Evolutionary conservation across 2,329 filamentous ascomycete species (phyloP), one percentile per base, ranked within the genome.

Genomic region (Drechslerella stenobrocha): DNA sequence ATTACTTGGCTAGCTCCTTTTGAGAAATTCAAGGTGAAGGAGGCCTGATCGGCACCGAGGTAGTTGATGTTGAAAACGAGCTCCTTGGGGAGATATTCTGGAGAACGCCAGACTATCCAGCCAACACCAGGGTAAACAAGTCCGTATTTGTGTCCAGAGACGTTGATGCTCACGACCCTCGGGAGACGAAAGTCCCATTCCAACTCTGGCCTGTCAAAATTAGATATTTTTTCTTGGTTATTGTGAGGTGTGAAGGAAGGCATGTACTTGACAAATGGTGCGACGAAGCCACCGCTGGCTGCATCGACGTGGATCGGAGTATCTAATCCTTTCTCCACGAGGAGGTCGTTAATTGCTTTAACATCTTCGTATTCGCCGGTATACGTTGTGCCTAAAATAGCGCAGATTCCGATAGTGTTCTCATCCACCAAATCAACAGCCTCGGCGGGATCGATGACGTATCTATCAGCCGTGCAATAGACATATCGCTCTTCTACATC

Each of bases 41-140:
- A 96, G 1, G 90, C 87, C 76, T 97, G 92, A 75, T 96, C 90
- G 8, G 92, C 91, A 50, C 92, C 92, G 3, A 96, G 87, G 79
- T 97, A 97, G 82, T 96, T 96, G 83, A 97, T 96, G 82, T 96
- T 96, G 84, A 97, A 97, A 73, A 97, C 90, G 20, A 96, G 85
- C 74, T 96, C 91, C 75, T 92, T 82, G 5, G 92, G 92, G 1
- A 96, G 82, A 77, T 82, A 93, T 76, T 93, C 87, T 51, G 89
- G 83, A 35, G 85, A 83, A 47, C 91, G 85, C 90, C 91, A 96
- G 71, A 96, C 81, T 8, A 92, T 85, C 92, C 92, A 97, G 63
- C 92, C 92, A 11, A 97, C 89, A 76, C 92, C 91, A 0, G 91
- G 91, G 75, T 96, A 96, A 50, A 95, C 81, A 51, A 84, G 77